Base-by-base conservation (phyloP, 2,329 filamentous ascomycete species). In the Fusarium staphyleae region DNA sequence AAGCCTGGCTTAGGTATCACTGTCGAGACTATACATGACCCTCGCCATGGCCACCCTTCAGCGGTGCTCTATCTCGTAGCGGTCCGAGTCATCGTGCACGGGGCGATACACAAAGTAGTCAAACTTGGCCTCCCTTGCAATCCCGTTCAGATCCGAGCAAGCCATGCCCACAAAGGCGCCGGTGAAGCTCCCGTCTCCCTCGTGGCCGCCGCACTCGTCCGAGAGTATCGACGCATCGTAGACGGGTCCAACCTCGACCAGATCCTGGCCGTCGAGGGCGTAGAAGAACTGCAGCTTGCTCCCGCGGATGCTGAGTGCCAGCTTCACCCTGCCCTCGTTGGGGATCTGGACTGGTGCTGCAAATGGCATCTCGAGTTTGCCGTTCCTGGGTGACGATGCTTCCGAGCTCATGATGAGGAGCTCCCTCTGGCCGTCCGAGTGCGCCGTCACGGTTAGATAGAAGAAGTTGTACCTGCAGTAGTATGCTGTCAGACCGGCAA, bases 381-480 rank as follows among this genome's bases (percentile, higher is more conserved):
- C 79, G 4, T 79, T 72, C 28, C 13, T 10, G 0, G 84, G 84
- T 70, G 74, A 86, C 0, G 82, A 85, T 0, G 73, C 78, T 61
- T 87, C 81, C 0, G 83, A 86, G 15, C 74, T 76, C 66, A 84
- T 69, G 49, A 87, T 78, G 13, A 84, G 76, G 7, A 87, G 72
- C 67, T 87, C 84, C 9, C 84, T 77, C 55, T 80, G 73, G 1
- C 83, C 83, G 47, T 84, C 78, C 0, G 78, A 72, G 61, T 83
- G 72, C 0, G 83, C 83, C 3, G 83, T 83, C 2, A 87, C 80
- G 0, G 81, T 78, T 5, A 87, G 74, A 60, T 87, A 87, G 73
- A 85, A 87, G 70, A 86, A 87, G 70, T 87, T 87, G 72, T 76
- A 87, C 3, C 84, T 81, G 65, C 80, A 83, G 71, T 87, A 87